Base-by-base conservation (phyloP, 306 rosid genomes). In the Citrullus amarus region DNA sequence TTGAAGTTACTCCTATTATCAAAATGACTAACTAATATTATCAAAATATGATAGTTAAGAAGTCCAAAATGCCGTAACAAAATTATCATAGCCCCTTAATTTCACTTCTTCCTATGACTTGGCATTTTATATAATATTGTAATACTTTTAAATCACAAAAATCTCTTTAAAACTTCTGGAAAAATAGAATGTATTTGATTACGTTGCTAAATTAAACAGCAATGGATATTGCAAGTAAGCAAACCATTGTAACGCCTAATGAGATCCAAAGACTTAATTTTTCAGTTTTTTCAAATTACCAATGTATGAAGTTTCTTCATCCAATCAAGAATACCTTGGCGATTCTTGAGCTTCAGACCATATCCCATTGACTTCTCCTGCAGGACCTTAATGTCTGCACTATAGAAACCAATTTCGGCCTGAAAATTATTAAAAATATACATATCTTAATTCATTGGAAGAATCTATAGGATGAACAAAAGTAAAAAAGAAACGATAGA, bases 321-420 rank as follows among this genome's bases (percentile, higher is more conserved):
- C 22, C 43, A 75, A 82, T 55, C 30, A 69, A 65, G 43, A 80
- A 63, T 90, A 94, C 98, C 99, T 95, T 95, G 83, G 83, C 99
- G 99, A 87, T 95, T 95, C 92, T 95, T 95, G 77, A 95, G 92
- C 90, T 92, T 86, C 80, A 92, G 81, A 69, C 97, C 97, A 95
- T 95, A 83, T 92, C 98, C 98, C 97, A 92, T 89, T 79, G 98
- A 95, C 87, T 92, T 95, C 92, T 92, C 98, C 78, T 95, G 99
- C 75, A 95, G 97, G 80, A 95, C 85, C 81, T 92, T 95, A 82
- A 95, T 95, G 85, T 95, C 99, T 58, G 99, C 90, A 86, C 98
- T 95, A 71, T 95, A 54, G 98, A 95, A 95, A 86, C 97, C 99
- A 86, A 95, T 95, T 84, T 95, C 97, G 46, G 84, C 75, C 99